Evolutionary conservation across 192 early-diverging fungal species (phyloP), one percentile per base, ranked within the genome.

Genomic region (Entomortierella lignicola): DNA sequence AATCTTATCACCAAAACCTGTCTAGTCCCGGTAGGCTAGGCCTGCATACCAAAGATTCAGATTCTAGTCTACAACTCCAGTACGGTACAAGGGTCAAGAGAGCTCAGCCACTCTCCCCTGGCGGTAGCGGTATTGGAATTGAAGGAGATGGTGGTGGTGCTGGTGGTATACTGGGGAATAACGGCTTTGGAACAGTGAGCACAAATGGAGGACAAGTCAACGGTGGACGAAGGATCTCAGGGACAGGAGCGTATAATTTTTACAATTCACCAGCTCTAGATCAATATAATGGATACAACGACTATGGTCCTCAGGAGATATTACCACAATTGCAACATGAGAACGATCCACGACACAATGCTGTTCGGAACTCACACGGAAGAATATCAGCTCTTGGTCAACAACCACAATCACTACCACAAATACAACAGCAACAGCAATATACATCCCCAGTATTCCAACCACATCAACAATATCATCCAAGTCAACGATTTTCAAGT

Each of bases 11-110:
- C 42, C 51, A 25, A 3, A 68, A 69, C 47, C 34, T 65, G 31
- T 69, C 67, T 8, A 69, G 61, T n/a, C 61, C 66, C 2, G 62
- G 55, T 7, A 32, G 67, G 21, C 23, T 79, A 30, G 67, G 65
- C 31, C 73, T 63, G 29, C 67, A 52, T 17, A 52, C 62, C 43
- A 51, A 58, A 10, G 8, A 25, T 0, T 64, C 62, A 11, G 74
- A 79, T 34, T 52, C 74, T 18, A 79, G 55, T 37, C 48, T 69
- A 30, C 65, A 67, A 26, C 60, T 64, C 0, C 60, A 77, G 31
- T 79, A 79, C 21, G 67, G 74, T 1, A 41, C 66, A 6, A 63
- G 67, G 27, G 51, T 65, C 23, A 79, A 69, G 30, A 55, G 74
- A 34, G 53, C 59, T 21, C 42, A 26, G 39, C 47, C 26, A 44